Percentiles rank a stretch among this genome's conserved stretches.
Conservation (phyloP, 2,329 filamentous ascomycete species). For the Fusarium sp. region DNA sequence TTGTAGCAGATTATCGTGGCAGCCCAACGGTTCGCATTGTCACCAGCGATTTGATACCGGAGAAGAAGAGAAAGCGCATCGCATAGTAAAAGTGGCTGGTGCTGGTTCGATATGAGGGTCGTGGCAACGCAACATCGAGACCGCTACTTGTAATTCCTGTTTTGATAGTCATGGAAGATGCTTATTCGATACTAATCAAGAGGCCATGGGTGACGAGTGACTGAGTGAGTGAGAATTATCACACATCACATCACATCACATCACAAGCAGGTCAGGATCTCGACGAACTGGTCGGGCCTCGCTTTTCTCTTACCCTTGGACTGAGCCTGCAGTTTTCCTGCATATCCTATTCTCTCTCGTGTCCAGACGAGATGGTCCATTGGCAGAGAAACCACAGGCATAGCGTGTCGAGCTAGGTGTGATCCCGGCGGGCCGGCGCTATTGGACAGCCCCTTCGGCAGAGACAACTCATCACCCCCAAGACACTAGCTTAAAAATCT, state of each 20-base stretch:
- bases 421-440: constrained; percentile 46
- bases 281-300: constrained; percentile 37
- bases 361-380: constrained; percentile 28
- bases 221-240: constrained; percentile 1
- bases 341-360: constrained; percentile 26
- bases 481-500: constrained; percentile 33
- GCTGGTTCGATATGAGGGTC: constrained; percentile 9
- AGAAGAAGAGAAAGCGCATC: not conserved
- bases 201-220: constrained; percentile 5
- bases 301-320: constrained; percentile 7
- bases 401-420: constrained; percentile 36
- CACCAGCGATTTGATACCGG: not conserved
- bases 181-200: constrained; percentile 10
- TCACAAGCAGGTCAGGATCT: constrained; percentile 21
- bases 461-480: constrained; percentile 54
- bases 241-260: constrained; percentile 26
- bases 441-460: constrained; percentile 53
- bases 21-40: constrained; percentile 9
- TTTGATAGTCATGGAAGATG: constrained; percentile 15
- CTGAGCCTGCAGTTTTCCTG: constrained; percentile 21
- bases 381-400: constrained; percentile 39
- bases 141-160: constrained; percentile 25
- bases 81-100: constrained; percentile 12
- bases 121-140: constrained; percentile 29
- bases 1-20: constrained; percentile 12